Conservation (phyloP, 2,329 filamentous ascomycete species). For the Pseudogymnoascus sp. region DNA sequence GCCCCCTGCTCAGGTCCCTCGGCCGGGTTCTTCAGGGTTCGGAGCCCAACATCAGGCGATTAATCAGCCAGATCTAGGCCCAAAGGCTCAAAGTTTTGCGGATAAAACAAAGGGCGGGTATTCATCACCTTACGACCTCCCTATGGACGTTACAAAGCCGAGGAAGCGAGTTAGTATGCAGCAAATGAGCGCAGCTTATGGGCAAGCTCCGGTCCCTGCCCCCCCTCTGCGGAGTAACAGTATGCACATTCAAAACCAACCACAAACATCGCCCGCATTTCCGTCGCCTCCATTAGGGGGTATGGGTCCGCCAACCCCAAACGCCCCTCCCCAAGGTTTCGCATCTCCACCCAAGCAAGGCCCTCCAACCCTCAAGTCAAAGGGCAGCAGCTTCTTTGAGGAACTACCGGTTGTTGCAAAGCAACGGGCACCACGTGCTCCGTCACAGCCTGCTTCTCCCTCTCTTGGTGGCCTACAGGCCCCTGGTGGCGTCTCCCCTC, state of each 20-base stretch:
- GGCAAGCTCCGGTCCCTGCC: conserved; percentile 16
- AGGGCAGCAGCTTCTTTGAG: conserved; percentile 60
- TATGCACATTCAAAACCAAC: conserved; percentile 17
- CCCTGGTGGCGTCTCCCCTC: conserved; percentile 16
- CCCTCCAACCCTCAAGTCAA: conserved; percentile 23
- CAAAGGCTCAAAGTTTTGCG: conserved; percentile 71
- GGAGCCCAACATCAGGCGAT: conserved; percentile 24
- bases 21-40: neutral
- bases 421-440: conserved; percentile 46
- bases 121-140: conserved; percentile 87
- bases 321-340: neutral
- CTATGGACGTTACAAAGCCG: conserved; percentile 72
- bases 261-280: conserved; percentile 16
- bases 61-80: conserved; percentile 33
- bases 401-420: conserved; percentile 58
- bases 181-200: conserved; percentile 20
- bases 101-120: conserved; percentile 90
- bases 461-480: conserved; percentile 18
- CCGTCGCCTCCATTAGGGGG: conserved; percentile 18
- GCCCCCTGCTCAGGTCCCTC: neutral
- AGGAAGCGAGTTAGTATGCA: conserved; percentile 55
- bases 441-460: conserved; percentile 18
- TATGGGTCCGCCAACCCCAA: conserved; percentile 11
- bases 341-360: neutral
- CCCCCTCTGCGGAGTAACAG: conserved; percentile 25